Base-by-base conservation (phyloP, 371 early-diverging fungal genomes). In the Conidiobolus incongruus region DNA sequence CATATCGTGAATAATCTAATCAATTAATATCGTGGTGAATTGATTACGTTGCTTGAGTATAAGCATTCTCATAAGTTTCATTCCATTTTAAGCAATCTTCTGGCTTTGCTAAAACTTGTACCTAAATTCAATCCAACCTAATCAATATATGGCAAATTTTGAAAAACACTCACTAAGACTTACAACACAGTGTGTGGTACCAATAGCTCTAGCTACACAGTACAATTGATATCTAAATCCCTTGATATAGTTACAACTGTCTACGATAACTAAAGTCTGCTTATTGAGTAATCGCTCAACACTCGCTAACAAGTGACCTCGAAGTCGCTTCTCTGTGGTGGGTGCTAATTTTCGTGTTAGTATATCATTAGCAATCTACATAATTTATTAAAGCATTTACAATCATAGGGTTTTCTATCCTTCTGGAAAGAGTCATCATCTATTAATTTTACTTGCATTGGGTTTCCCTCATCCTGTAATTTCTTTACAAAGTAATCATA, bases 191-290 rank as follows among this genome's bases (percentile, higher is more conserved):
- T 82, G 83, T 6, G 91, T 83, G 0, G 93, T 90, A 33, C 80
- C 70, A 21, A 85, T 68, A 17, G 80, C 82, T 32, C 87, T 69
- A 0, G 91, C 80, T 13, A 89, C 62, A 56, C 93, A 90, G 58
- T 85, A 90, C 11, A 95, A 68, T 56, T 95, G 94, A 59, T 95
- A 97, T 46, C 98, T 67, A 52, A 82, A 86, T 1, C 98, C 93
- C 61, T 97, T 97, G 58, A 97, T 93, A 59, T 94, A 91, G 55
- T 97, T 97, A 58, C 90, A 59, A 23, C 73, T 68, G 54, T 97
- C 98, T 3, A 73, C 82, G 41, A 97, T 87, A 12, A 93, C 80
- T 40, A 97, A 66, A 38, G 66, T 68, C 15, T 91, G 80, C 42
- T 72, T 72, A 23, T 75, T 68, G 34, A 93, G 51, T 1, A 63